Evolutionary conservation across 1,284 basidiomycete genomes (phyloP).

Genomic region (Pseudozyma flocculosa): DNA sequence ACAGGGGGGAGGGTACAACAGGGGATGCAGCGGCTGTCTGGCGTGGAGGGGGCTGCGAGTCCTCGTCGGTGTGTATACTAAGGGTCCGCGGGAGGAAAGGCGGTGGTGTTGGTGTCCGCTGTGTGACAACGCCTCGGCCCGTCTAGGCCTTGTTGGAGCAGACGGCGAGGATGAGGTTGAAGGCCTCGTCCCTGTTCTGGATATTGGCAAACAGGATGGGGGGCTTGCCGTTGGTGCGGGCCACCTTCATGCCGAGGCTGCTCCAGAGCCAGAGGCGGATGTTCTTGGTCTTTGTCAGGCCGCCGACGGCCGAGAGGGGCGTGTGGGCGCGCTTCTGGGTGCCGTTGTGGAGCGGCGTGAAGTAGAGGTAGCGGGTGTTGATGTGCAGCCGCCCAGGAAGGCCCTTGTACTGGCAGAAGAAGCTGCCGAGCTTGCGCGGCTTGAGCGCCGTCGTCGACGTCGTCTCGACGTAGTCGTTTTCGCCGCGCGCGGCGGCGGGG

Average conservation of each 20-base stretch:
- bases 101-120: too few species aligned
- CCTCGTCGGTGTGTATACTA: constrained; percentile 67
- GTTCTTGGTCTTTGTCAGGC: constrained; percentile 52
- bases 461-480: constrained; percentile 31
- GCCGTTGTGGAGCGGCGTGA: constrained; percentile 49
- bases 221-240: constrained; percentile 40
- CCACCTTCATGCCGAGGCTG: constrained; percentile 48
- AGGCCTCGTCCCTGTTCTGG: constrained; percentile 52
- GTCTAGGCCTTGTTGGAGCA: constrained; percentile 20
- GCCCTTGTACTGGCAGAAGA: constrained; percentile 56
- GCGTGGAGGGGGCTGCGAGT: too few species aligned
- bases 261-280: constrained; percentile 49
- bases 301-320: constrained; percentile 42
- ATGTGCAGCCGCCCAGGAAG: constrained; percentile 52
- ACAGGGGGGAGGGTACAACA: too few species aligned
- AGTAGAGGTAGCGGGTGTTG: constrained; percentile 50
- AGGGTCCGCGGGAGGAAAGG: constrained; percentile 64
- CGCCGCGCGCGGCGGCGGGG: constrained; percentile 14
- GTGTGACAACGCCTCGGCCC: too few species aligned
- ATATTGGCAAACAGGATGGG: constrained; percentile 48
- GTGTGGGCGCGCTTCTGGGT: constrained; percentile 39
- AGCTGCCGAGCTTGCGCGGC: constrained; percentile 51
- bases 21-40: too few species aligned
- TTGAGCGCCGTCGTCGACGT: constrained; percentile 20
- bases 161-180: constrained; percentile 52